Conservation (phyloP, 176 grass and related monocot species). For the Oryza officinalis region DNA sequence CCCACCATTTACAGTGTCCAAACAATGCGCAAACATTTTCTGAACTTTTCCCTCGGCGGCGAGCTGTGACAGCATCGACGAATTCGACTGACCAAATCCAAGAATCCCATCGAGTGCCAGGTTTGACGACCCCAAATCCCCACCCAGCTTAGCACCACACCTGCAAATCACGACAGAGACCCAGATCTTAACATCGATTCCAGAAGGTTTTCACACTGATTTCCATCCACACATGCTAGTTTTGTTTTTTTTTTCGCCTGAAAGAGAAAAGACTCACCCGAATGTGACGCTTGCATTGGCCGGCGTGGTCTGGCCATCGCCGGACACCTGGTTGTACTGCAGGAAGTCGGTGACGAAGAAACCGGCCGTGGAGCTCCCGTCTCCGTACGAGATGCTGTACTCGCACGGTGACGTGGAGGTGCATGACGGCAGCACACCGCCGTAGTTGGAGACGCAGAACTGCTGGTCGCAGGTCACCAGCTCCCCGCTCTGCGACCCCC, state of each 20-base stretch:
- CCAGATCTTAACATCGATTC: not conserved
- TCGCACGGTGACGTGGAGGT: conserved; percentile 40
- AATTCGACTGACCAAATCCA: conserved; percentile 86
- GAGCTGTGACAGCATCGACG: conserved; percentile 80
- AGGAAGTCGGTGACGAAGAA: conserved; percentile 69
- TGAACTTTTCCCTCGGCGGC: conserved; percentile 70
- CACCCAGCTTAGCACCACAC: conserved; percentile 82
- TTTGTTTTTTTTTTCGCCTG: too few relatives aligned
- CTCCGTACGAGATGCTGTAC: conserved; percentile 78
- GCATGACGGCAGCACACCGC: conserved; percentile 42
- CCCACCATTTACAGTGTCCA: conserved; percentile 83
- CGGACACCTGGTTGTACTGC: conserved; percentile 71
- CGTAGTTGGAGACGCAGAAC: conserved; percentile 54
- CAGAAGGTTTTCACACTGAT: not conserved
- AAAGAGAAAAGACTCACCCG: conserved; percentile 46
- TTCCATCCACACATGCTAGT: not conserved
- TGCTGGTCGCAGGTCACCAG: conserved; percentile 60
- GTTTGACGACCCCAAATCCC: conserved; percentile 68
- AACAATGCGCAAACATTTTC: conserved; percentile 87
- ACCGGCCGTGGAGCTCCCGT: conserved; percentile 82
- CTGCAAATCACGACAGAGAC: conserved; percentile 26
- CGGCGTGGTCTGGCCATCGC: conserved; percentile 57
- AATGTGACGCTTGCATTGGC: conserved; percentile 81
- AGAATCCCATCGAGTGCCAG: conserved; percentile 93
- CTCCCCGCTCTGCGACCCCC: conserved; percentile 49